Base-by-base conservation (phyloP, 768 basidiomycete genomes). In the Trametes gibbosa region DNA sequence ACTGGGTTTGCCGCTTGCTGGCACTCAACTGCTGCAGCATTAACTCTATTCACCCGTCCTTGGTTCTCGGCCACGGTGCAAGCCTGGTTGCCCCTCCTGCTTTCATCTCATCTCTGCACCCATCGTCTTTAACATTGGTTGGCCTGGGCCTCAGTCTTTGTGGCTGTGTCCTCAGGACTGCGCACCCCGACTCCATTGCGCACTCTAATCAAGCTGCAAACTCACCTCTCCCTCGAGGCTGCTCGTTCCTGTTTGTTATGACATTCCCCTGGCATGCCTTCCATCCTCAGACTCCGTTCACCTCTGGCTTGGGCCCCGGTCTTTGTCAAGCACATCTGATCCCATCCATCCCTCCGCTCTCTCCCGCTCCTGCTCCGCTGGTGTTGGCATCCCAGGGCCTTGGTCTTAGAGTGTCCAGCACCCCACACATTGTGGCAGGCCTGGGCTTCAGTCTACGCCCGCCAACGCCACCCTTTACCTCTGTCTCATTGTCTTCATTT, bases 1-100 rank as follows among this genome's bases (percentile, higher is more conserved):
- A 77, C 59, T 77, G 74, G 74, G 50, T 55, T n/a, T 6, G 13
- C 64, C 69, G n/a, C 56, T 60, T 17, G 69, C 71, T 66, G 71
- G 70, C 61, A 54, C 66, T 61, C 37, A 57, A 53, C 4, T 63
- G 67, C 56, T 63, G 61, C 25, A 32, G 55, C 51, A 37, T n/a
- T 5, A 41, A 41, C n/a, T n/a, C 40, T 17, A n/a, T 41, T 19
- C 40, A 41, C 40, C 40, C 40, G 40, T 16, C 40, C n/a, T 41
- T n/a, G 6, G 40, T 41, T n/a, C 40, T 41, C 40, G 40, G 40
- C 40, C 40, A 41, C n/a, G 40, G 40, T n/a, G 10, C 5, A 9
- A 9, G 10, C 10, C 40, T 41, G 10, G 10, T n/a, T n/a, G n/a
- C n/a, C n/a, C n/a, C n/a, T n/a, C n/a, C n/a, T n/a, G n/a, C n/a